A percentile compares a stretch with the other conserved stretches of the same genome.
Conservation (phyloP, 345 rosid species). For the Euphorbia pulcherrima region DNA sequence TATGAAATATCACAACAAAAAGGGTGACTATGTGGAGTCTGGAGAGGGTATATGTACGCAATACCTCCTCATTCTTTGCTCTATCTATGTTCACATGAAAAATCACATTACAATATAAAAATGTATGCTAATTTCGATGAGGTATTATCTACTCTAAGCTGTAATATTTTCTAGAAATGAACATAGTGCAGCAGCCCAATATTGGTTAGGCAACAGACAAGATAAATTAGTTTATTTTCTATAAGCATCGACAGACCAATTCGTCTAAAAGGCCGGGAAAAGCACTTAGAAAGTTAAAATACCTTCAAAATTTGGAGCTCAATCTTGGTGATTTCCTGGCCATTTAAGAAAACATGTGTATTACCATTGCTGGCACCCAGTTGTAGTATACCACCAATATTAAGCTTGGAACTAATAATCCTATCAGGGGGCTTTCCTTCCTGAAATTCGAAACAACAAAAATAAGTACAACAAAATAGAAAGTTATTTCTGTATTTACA, state of each 20-base stretch:
- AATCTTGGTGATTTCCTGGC: slow-evolving; percentile 56
- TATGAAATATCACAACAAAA: not conserved
- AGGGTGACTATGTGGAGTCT: not conserved
- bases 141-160: not conserved
- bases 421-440: slow-evolving; percentile 63
- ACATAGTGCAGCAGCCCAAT: not conserved
- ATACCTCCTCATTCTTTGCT: too few relatives aligned
- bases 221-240: too few relatives aligned
- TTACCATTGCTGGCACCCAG: slow-evolving; percentile 56
- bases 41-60: too few relatives aligned
- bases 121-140: not conserved
- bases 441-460: slow-evolving; percentile 31
- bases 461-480: not conserved
- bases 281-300: slow-evolving; percentile 1
- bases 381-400: slow-evolving; percentile 46
- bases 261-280: not conserved
- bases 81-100: too few relatives aligned
- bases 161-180: not conserved
- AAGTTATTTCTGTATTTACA: too few relatives aligned
- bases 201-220: not conserved
- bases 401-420: slow-evolving; percentile 54
- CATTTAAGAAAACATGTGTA: slow-evolving; percentile 54
- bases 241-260: not conserved
- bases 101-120: too few relatives aligned
- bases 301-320: slow-evolving; percentile 52